Evolutionary conservation across 2,329 filamentous ascomycete genomes (phyloP).

Genomic region (Neonectria coccinea): DNA sequence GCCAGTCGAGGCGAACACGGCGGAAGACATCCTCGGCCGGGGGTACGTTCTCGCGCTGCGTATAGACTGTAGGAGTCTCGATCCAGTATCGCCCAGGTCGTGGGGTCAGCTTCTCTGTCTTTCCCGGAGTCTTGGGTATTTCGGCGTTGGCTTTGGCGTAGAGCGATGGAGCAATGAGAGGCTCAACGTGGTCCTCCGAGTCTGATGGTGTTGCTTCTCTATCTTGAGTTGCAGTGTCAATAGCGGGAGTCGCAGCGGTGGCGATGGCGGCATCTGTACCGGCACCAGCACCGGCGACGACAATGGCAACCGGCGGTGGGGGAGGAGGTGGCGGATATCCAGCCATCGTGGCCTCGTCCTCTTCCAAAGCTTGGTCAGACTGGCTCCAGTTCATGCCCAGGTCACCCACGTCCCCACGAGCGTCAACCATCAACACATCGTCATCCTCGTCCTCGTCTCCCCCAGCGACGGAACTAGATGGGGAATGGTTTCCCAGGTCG

Average conservation of each 20-base stretch:
- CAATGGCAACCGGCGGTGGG: slow-evolving; percentile 68
- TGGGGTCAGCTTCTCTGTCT: slow-evolving; percentile 61
- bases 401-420: slow-evolving; percentile 59
- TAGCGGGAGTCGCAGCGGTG: slow-evolving; percentile 35
- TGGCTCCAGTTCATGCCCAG: slow-evolving; percentile 64
- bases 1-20: slow-evolving; percentile 90
- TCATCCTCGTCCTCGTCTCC: slow-evolving; percentile 64
- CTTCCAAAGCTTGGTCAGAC: slow-evolving; percentile 76
- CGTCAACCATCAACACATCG: slow-evolving; percentile 70
- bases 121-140: slow-evolving; percentile 85
- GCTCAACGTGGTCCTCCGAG: slow-evolving; percentile 72
- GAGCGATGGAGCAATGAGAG: slow-evolving; percentile 70
- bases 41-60: slow-evolving; percentile 70
- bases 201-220: slow-evolving; percentile 77
- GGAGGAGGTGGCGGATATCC: slow-evolving; percentile 76
- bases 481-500: slow-evolving; percentile 51
- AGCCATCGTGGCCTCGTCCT: slow-evolving; percentile 81
- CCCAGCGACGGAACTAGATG: slow-evolving; percentile 49
- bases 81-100: slow-evolving; percentile 86
- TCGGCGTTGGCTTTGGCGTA: slow-evolving; percentile 75
- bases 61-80: slow-evolving; percentile 79
- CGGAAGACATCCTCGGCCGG: slow-evolving; percentile 89
- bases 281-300: slow-evolving; percentile 58
- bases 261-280: slow-evolving; percentile 40
- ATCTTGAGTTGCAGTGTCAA: slow-evolving; percentile 58